These are phyloP conservation scores for Austroboletus novae-zelandiae DNA, from an alignment of 1,284 basidiomycete species.

Conservation along the genomic window DNA sequence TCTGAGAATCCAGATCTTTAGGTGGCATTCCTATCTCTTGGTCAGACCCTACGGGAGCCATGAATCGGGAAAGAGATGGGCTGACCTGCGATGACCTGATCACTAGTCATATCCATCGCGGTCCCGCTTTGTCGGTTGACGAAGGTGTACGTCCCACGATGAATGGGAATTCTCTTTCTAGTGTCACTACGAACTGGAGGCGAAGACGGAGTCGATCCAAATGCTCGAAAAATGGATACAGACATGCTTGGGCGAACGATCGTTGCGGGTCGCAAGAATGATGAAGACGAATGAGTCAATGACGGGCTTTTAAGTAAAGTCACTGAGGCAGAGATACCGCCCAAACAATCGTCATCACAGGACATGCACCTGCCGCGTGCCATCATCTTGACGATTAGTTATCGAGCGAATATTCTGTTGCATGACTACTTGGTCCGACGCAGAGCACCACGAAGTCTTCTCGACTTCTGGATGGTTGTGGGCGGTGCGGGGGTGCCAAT, in stretches of 20 bases:
- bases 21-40: constrained; percentile 25
- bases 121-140: constrained; percentile 34
- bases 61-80: neutral
- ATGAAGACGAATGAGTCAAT: neutral
- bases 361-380: constrained; percentile 24
- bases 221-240: constrained; percentile 22
- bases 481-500: neutral
- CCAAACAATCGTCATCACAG: constrained; percentile 10
- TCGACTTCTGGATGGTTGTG: constrained; percentile 21
- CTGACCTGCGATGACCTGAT: constrained; percentile 27
- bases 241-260: constrained; percentile 15
- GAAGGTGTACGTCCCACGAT: constrained; percentile 32
- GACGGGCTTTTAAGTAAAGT: constrained; percentile 18
- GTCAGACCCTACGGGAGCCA: neutral
- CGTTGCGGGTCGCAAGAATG: neutral
- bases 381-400: constrained; percentile 7
- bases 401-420: constrained; percentile 16
- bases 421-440: constrained; percentile 7
- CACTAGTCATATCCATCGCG: constrained; percentile 29
- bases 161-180: constrained; percentile 25
- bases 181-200: constrained; percentile 10
- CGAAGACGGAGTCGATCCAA: constrained; percentile 11
- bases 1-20: constrained; percentile 27
- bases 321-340: neutral
- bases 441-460: constrained; percentile 11